A percentile compares a stretch with the other conserved stretches of the same genome.
These are phyloP conservation scores for Amanita inopinata DNA, from an alignment of 768 basidiomycete genomes.

Conservation along the genomic window DNA sequence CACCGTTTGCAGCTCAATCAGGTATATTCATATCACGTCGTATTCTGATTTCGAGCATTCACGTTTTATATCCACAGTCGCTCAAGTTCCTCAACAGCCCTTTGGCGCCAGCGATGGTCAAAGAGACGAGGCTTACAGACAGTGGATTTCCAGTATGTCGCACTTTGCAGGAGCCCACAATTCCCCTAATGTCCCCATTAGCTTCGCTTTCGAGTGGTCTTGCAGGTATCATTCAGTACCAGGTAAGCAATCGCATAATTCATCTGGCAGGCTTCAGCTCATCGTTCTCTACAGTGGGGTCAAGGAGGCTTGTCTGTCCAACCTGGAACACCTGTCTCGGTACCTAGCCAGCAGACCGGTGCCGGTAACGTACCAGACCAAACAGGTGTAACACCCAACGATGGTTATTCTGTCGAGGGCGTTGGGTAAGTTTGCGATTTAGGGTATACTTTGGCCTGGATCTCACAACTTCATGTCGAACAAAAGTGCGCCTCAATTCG, in stretches of 20 bases:
- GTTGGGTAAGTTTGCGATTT: slow-evolving; percentile 24
- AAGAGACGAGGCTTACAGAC: slow-evolving; percentile 40
- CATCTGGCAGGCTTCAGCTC: slow-evolving; percentile 11
- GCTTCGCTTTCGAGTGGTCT: slow-evolving; percentile 32
- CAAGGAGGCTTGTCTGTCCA: slow-evolving; percentile 38
- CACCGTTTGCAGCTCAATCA: no score
- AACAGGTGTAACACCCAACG: slow-evolving; percentile 51
- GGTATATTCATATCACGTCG: no score
- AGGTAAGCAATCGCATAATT: slow-evolving; percentile 18
- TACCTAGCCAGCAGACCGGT: slow-evolving; percentile 22
- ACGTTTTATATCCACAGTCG: neutral
- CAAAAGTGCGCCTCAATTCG: slow-evolving; percentile 20
- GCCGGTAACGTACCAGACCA: slow-evolving; percentile 20
- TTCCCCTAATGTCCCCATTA: slow-evolving; percentile 14
- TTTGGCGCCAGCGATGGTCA: slow-evolving; percentile 45
- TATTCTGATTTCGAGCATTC: no score
- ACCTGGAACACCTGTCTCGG: slow-evolving; percentile 36
- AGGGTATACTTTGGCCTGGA: neutral
- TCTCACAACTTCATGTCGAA: neutral
- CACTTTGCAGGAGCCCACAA: neutral
- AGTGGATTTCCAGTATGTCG: slow-evolving; percentile 40
- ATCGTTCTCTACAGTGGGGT: slow-evolving; percentile 38
- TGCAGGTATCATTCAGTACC: slow-evolving; percentile 38
- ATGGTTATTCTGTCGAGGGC: slow-evolving; percentile 46
- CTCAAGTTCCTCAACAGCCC: slow-evolving; percentile 18